These are phyloP conservation scores for Mortierella hygrophila DNA, from an alignment of 192 early-diverging fungal genomes.

Conservation along the genomic window DNA sequence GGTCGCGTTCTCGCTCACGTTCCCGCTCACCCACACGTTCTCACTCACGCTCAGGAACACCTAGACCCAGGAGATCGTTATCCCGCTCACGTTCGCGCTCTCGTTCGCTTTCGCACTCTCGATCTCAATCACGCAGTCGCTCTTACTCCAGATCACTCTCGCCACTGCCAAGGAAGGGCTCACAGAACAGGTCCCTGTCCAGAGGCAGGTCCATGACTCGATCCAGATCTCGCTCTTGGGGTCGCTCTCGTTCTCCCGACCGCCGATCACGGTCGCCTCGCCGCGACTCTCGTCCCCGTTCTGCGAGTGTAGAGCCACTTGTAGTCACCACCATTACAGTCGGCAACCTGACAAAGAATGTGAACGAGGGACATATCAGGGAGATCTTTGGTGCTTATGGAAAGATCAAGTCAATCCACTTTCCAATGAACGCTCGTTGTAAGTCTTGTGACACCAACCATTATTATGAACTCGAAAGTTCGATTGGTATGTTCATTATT, in stretches of 20 bases:
- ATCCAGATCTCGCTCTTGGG: slow-evolving; percentile 35
- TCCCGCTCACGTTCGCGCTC: slow-evolving; percentile 27
- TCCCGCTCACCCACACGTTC: slow-evolving; percentile 17
- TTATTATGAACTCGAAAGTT: neutral
- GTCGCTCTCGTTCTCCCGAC: slow-evolving; percentile 8
- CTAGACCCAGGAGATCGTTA: neutral
- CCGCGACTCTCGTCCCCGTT: slow-evolving; percentile 6
- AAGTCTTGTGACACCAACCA: neutral
- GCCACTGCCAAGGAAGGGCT: neutral
- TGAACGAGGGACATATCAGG: slow-evolving; percentile 29
- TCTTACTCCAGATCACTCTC: slow-evolving; percentile 31
- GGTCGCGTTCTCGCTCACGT: slow-evolving; percentile 20
- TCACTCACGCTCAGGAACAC: slow-evolving; percentile 12
- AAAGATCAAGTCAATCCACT: slow-evolving; percentile 47
- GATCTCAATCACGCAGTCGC: slow-evolving; percentile 26
- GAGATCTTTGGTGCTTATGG: slow-evolving; percentile 45
- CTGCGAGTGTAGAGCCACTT: slow-evolving; percentile 1
- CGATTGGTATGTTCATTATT: neutral
- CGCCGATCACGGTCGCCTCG: slow-evolving; percentile 9
- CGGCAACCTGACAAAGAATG: slow-evolving; percentile 39
- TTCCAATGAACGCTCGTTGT: slow-evolving; percentile 48
- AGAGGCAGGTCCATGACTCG: slow-evolving; percentile 29
- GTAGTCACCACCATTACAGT: slow-evolving; percentile 28
- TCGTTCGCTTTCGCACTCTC: slow-evolving; percentile 15
- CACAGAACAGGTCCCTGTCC: slow-evolving; percentile 12